Percentiles rank a stretch among this genome's conserved stretches.
Conservation (phyloP, 2,329 filamentous ascomycete species). For the Alternaria consortialis region DNA sequence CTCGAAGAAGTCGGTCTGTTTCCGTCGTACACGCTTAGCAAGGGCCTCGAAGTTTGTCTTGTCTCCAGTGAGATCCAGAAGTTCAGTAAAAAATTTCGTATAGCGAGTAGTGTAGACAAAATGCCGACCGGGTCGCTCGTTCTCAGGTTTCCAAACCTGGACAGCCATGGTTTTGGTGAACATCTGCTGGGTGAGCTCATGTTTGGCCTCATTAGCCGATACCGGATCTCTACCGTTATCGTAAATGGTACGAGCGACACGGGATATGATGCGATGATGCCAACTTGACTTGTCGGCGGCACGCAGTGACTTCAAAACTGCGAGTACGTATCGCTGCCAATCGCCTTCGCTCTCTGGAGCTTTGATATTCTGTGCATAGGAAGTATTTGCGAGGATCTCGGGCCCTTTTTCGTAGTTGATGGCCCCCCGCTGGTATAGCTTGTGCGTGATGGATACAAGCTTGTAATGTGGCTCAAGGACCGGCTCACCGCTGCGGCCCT, state of each 20-base stretch:
- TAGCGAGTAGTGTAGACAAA: slow-evolving; percentile 93
- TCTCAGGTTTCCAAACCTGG: slow-evolving; percentile 94
- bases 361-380: slow-evolving; percentile 63
- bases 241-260: slow-evolving; percentile 71
- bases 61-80: slow-evolving; percentile 79
- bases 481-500: slow-evolving; percentile 73
- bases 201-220: slow-evolving; percentile 70
- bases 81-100: slow-evolving; percentile 78
- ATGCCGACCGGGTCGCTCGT: slow-evolving; percentile 83
- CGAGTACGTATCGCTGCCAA: slow-evolving; percentile 70
- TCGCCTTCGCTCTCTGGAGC: slow-evolving; percentile 60
- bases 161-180: slow-evolving; percentile 96
- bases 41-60: slow-evolving; percentile 79
- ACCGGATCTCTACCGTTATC: slow-evolving; percentile 62
- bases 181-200: slow-evolving; percentile 82
- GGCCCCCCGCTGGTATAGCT: slow-evolving; percentile 69
- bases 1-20: slow-evolving; percentile 76
- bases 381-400: slow-evolving; percentile 61
- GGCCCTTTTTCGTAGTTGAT: slow-evolving; percentile 58
- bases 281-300: slow-evolving; percentile 89
- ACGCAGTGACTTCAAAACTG: slow-evolving; percentile 67
- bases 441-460: slow-evolving; percentile 81
- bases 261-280: slow-evolving; percentile 90
- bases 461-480: slow-evolving; percentile 94
- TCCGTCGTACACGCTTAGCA: slow-evolving; percentile 80